Base-by-base conservation (phyloP, 129 eudicot species). In the Saposhnikovia divaricata region DNA sequence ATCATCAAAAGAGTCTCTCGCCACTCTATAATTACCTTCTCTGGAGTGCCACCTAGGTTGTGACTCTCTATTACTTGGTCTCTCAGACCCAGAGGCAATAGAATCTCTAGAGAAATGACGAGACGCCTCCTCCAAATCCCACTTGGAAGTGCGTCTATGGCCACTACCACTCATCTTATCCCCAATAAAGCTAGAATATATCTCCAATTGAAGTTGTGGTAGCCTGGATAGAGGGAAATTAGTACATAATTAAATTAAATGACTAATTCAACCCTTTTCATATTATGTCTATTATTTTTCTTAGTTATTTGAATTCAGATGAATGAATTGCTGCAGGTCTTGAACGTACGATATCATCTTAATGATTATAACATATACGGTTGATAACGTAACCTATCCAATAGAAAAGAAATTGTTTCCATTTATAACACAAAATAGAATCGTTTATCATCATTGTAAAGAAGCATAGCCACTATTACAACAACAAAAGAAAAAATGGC, bases 91-190 rank as follows among this genome's bases (percentile, higher is more conserved):
- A 76, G 68, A 25, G 25, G 5, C 66, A 21, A 31, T 34, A 51
- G 40, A 48, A 37, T 76, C 79, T 28, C 53, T 37, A 21, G 53
- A 37, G 1, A 39, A 55, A 77, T 39, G 80, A 40, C 28, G 80
- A 40, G 80, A 38, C 5, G 4, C 72, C 59, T 77, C 80, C 73
- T 77, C 65, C 12, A 25, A 45, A 42, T 77, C 80, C 80, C 80
- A 59, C 73, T 77, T 59, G 31, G 53, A 57, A 37, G n/a, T 59
- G 55, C 80, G 38, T 59, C 66, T 77, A 40, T 45, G 80, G 80
- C 80, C 72, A 57, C 72, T 77, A 21, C 21, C 70, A 77, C 47
- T 59, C 80, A 77, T 77, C n/a, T 16, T 4, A 44, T 15, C 3
- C 73, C 23, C 38, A 25, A 55, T 9, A 27, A 42, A 76, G 70